A percentile compares a stretch with the other conserved stretches of the same genome.
Conservation (phyloP, 1,284 basidiomycete genomes). For the Stereum hirsutum region DNA sequence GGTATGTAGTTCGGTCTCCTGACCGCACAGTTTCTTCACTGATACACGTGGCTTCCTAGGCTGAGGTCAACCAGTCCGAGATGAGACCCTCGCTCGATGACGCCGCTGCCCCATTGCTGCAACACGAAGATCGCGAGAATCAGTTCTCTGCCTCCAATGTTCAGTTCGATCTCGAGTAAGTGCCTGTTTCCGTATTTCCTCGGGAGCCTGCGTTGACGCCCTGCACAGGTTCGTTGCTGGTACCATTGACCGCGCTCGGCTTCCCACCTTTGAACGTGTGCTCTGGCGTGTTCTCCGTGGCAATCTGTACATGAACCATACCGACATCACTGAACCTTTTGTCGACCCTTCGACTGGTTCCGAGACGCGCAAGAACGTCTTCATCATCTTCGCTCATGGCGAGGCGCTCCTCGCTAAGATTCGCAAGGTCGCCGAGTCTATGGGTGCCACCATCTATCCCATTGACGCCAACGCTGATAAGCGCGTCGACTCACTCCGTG, state of each 20-base stretch:
- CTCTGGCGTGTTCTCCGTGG: conserved; percentile 97
- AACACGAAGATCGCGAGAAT: conserved; percentile 81
- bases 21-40: not conserved
- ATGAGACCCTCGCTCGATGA: conserved; percentile 91
- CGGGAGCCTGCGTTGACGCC: too few relatives aligned
- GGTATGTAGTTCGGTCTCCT: conserved; percentile 30
- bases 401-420: conserved; percentile 92
- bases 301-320: conserved; percentile 99
- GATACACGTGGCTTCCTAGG: conserved; percentile 33
- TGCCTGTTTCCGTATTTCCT: conserved; percentile 15
- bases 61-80: conserved; percentile 71
- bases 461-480: conserved; percentile 94
- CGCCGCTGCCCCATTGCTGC: conserved; percentile 84
- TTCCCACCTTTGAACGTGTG: conserved; percentile 94
- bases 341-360: conserved; percentile 75
- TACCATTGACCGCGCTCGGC: conserved; percentile 88
- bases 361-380: conserved; percentile 94
- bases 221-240: conserved; percentile 81
- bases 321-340: conserved; percentile 91
- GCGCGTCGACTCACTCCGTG: conserved; percentile 82
- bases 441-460: conserved; percentile 95
- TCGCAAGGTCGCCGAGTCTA: conserved; percentile 95
- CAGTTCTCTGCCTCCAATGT: conserved; percentile 43
- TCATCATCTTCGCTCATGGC: conserved; percentile 99
- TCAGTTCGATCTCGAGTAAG: conserved; percentile 82